Base-by-base conservation (phyloP, 208 protist genomes). In the Crithidia brevicula region DNA sequence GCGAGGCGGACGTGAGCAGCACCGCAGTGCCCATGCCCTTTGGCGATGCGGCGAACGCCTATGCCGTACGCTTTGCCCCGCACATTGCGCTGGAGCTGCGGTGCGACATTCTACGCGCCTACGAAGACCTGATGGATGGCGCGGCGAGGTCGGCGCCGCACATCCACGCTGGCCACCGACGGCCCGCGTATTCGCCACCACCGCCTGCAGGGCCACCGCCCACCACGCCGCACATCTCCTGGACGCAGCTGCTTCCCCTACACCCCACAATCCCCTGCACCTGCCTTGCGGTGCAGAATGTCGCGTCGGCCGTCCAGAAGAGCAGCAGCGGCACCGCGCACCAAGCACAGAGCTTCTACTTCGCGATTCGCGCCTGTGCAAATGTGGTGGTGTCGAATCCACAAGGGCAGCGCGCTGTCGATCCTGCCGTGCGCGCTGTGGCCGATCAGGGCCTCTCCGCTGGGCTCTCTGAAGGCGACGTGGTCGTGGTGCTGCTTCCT, bases 51-150 rank as follows among this genome's bases (percentile, higher is more conserved):
- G 75, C 67, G 18, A 54, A 46, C 34, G 56, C 67, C 16, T 94
- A 94, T 68, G 76, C 79, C 4, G 57, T 72, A 9, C 79, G 77
- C 34, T 94, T 94, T 58, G 70, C 79, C 5, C 86, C 86, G 45
- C 89, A 95, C 70, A 84, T 95, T 53, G 85, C 81, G n/a, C 59
- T 95, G 23, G 89, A 92, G 75, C 63, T 95, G 58, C 86, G 89
- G 27, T 83, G 73, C 60, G 80, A 81, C 54, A 65, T 95, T 11
- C 16, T 75, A 9, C 61, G 73, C 11, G 57, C 49, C 25, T 83
- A 85, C 57, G 74, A 91, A 25, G 82, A 91, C 18, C 67, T 71
- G n/a, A 22, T 74, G 0, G 73, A 75, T 0, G 47, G 46, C 10
- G 45, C 20, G 50, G 38, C 52, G 30, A 64, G 43, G 36, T 42